Conservation (phyloP, 805 yeast genomes). For the Schwanniomyces pseudopolymorphus region DNA sequence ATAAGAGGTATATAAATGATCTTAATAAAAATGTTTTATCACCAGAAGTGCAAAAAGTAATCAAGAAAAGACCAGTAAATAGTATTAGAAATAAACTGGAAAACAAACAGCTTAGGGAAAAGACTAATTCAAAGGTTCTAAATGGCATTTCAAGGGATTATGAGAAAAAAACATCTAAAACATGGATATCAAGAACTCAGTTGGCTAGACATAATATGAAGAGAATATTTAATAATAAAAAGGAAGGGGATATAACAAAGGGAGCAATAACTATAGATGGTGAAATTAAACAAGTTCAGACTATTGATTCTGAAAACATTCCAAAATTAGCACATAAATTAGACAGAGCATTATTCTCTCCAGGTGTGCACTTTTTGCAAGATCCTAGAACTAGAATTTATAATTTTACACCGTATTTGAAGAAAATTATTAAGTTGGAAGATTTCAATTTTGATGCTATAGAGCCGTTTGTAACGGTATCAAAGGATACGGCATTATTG, state of each 20-base stretch:
- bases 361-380: constrained; percentile 73
- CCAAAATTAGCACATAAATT: constrained; percentile 67
- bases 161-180: constrained; percentile 1
- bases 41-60: constrained; percentile 11
- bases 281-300: constrained; percentile 10
- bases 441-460: constrained; percentile 65
- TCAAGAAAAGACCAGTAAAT: constrained; percentile 7
- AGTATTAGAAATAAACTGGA: not conserved
- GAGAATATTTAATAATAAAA: not conserved
- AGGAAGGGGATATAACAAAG: not conserved
- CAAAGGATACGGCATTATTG: constrained; percentile 57
- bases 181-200: not conserved
- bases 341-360: constrained; percentile 72
- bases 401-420: constrained; percentile 65
- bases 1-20: constrained; percentile 8
- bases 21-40: constrained; percentile 8
- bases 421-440: constrained; percentile 57
- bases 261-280: constrained; percentile 5
- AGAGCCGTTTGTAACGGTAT: constrained; percentile 61
- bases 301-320: constrained; percentile 27
- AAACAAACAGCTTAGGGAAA: not conserved
- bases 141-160: not conserved
- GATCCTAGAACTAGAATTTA: constrained; percentile 76
- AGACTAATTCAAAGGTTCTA: constrained; percentile 5
- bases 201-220: not conserved